Conservation (phyloP, 352 stramenopile genomes). For the Globisporangium camurandrum region DNA sequence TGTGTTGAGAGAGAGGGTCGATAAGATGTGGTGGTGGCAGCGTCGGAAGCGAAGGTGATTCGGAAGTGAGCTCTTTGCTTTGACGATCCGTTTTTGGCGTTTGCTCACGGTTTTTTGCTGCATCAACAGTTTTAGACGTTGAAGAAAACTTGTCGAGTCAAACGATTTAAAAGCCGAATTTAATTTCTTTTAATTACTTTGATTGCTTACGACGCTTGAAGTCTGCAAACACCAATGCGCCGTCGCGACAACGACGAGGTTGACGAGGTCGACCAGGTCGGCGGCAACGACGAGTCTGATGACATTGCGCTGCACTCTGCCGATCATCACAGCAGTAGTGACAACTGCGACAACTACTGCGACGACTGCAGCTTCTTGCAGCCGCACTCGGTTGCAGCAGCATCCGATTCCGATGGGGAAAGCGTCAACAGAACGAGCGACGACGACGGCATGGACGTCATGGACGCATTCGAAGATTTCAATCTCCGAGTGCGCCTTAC, state of each 20-base stretch:
- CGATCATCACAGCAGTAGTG: not conserved
- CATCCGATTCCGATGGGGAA: not conserved
- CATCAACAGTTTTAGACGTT: not conserved
- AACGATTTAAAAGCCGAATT: not conserved
- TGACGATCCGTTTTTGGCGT: not conserved
- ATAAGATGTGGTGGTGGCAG: not conserved
- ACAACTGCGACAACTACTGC: not conserved
- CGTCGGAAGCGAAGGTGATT: not conserved
- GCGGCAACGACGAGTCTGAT: too few species aligned
- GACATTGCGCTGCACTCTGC: too few species aligned
- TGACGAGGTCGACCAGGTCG: too few species aligned
- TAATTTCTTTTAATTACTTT: too few species aligned
- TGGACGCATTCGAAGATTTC: constrained; percentile 50
- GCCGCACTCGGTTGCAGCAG: not conserved
- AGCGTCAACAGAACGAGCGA: not conserved
- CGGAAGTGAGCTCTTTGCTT: not conserved
- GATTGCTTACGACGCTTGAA: too few species aligned
- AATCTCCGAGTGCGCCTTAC: constrained; percentile 28
- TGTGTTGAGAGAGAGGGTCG: not conserved
- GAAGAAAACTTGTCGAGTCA: not conserved
- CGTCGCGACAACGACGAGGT: too few species aligned
- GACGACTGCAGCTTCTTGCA: too few species aligned
- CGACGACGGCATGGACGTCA: constrained; percentile 11
- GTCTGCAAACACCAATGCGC: too few species aligned
- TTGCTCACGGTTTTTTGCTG: not conserved